Evolutionary conservation across 306 rosid species (phyloP).

Genomic region (Trichosanthes cucumerina): DNA sequence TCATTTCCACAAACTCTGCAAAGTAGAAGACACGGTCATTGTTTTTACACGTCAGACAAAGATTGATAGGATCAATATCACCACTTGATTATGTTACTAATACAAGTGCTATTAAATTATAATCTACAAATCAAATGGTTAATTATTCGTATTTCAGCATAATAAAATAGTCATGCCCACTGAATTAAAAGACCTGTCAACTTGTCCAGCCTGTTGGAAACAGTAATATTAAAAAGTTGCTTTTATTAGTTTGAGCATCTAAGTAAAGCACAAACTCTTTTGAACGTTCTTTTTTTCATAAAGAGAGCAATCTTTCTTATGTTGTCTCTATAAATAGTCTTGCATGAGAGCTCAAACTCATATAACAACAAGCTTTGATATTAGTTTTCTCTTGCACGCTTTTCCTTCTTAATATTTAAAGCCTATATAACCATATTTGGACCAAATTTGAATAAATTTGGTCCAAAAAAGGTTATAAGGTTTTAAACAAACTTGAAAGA

Average conservation of each 20-base stretch:
- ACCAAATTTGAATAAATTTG: slow-evolving; percentile 46
- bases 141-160: slow-evolving; percentile 4
- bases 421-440: slow-evolving; percentile 35
- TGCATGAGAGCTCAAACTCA: slow-evolving; percentile 35
- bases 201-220: slow-evolving; percentile 34
- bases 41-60: slow-evolving; percentile 23
- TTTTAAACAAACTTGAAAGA: slow-evolving; percentile 13
- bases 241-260: slow-evolving; percentile 48
- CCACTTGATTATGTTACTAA: slow-evolving; percentile 13
- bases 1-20: slow-evolving; percentile 29
- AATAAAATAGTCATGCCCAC: background rate
- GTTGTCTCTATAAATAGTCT: slow-evolving; percentile 77
- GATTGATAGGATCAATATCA: slow-evolving; percentile 15
- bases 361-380: slow-evolving; percentile 35
- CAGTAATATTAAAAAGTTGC: slow-evolving; percentile 22
- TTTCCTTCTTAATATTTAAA: slow-evolving; percentile 26
- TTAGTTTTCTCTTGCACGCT: slow-evolving; percentile 19
- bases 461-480: slow-evolving; percentile 37
- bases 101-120: slow-evolving; percentile 5
- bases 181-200: slow-evolving; percentile 37
- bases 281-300: slow-evolving; percentile 32
- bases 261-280: slow-evolving; percentile 42
- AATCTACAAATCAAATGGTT: slow-evolving; percentile 20
- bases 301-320: slow-evolving; percentile 20
- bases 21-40: slow-evolving; percentile 26